Base-by-base conservation (phyloP, 306 rosid species). In the Macrotyloma uniflorum region DNA sequence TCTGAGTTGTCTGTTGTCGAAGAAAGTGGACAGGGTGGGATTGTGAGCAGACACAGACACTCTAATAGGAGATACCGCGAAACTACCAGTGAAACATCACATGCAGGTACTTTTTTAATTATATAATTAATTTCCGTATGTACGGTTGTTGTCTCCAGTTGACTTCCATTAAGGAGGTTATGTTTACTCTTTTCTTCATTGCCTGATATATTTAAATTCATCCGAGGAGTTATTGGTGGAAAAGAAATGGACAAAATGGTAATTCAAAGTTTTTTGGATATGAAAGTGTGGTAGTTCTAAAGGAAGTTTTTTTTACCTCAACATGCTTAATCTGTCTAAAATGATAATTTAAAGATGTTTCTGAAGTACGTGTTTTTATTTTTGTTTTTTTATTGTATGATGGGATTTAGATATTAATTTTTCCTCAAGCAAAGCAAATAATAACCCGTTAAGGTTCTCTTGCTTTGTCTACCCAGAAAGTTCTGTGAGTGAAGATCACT, bases 51-150 rank as follows among this genome's bases (percentile, higher is more conserved):
- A 35, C 83, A 28, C 24, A 85, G 45, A 13, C 87, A 79, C 78
- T 42, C 82, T 79, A 70, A 66, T 73, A 89, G 91, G 78, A 84
- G 75, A 66, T 95, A 95, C 69, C 97, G 98, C 33, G 97, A 88
- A 35, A 61, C 79, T 19, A 78, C 84, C 51, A 83, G 76, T 73
- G 88, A 89, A 73, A 74, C 90, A 33, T 67, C 84, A 0, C 58
- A 43, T 10, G 53, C 86, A 74, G 95, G 96, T 90, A 80, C 22
- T 63, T 68, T 61, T 26, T 11, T n/a, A 20, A 53, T 20, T 50
- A 7, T 53, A 4, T 22, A 1, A 11, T 1, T 55, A 55, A 26
- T 26, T 58, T 26, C 38, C 5, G 5, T 28, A 26, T 58, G 20
- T 58, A 28, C 28, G 6, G 20, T 26, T 15, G 66, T 58, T 57